Conservation (phyloP, 179 eudicot genomes). For the Camellia oleifera region DNA sequence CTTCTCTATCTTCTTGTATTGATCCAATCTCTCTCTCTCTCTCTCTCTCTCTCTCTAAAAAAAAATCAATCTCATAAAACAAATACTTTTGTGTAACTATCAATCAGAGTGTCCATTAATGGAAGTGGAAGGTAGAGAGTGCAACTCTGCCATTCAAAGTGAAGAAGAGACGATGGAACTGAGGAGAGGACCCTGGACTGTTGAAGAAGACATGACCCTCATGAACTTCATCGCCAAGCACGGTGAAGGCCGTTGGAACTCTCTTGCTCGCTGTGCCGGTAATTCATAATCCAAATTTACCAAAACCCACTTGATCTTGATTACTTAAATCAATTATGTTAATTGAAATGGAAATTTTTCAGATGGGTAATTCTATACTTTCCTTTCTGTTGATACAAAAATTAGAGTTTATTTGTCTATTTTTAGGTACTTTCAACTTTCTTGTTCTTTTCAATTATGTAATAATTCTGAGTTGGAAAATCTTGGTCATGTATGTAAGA, state of each 20-base stretch:
- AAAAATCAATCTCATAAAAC: constrained; percentile 4
- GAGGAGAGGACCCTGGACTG: constrained; percentile 86
- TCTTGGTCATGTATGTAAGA: not conserved
- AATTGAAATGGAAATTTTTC: not conserved
- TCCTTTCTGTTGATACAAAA: not conserved
- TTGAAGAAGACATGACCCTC: constrained; percentile 73
- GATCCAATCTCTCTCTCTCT: not conserved
- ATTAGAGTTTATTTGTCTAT: too few relatives aligned
- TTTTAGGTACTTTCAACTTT: not conserved
- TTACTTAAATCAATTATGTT: not conserved
- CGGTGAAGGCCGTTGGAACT: constrained; percentile 71
- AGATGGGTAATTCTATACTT: not conserved
- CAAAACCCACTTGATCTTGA: not conserved
- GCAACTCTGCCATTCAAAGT: not conserved
- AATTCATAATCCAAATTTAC: not conserved
- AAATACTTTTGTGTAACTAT: not conserved
- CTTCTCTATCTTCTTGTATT: not conserved
- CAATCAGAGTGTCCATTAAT: constrained; percentile 7
- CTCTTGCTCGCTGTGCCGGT: constrained; percentile 68
- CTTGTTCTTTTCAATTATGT: not conserved
- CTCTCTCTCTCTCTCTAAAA: not conserved
- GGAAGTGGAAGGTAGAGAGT: constrained; percentile 4
- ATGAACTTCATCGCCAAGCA: constrained; percentile 57
- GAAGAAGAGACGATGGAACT: constrained; percentile 50
- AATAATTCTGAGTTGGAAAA: not conserved